Percentiles rank a stretch among this genome's conserved stretches.
Evolutionary conservation across 2,329 filamentous ascomycete species (phyloP).

Genomic region (Boeremia exigua): DNA sequence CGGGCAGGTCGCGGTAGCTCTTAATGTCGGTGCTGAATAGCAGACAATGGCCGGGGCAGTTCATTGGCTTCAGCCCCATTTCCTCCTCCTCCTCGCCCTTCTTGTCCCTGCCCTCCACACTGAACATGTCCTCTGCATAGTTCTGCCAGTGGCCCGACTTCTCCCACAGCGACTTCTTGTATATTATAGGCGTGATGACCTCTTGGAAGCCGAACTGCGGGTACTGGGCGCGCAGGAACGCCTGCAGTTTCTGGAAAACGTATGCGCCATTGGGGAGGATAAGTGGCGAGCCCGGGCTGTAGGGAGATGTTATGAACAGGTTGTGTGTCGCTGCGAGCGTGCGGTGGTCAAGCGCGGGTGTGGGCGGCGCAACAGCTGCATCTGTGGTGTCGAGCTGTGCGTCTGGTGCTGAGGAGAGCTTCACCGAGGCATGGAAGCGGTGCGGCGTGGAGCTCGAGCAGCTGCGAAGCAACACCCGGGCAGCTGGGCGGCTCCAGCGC

Average conservation of each 20-base stretch:
- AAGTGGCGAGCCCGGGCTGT: constrained; percentile 85
- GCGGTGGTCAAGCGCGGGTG: constrained; percentile 57
- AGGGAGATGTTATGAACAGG: constrained; percentile 78
- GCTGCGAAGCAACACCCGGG: constrained; percentile 14
- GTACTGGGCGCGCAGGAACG: constrained; percentile 84
- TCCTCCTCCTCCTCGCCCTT: constrained; percentile 67
- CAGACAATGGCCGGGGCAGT: constrained; percentile 87
- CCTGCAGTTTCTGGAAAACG: constrained; percentile 82
- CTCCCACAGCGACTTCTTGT: constrained; percentile 87
- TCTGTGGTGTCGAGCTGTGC: constrained; percentile 37
- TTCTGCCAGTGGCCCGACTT: constrained; percentile 87
- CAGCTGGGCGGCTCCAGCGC: constrained; percentile 17
- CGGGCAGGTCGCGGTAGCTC: constrained; percentile 80
- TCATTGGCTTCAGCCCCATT: constrained; percentile 91
- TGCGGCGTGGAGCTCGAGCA: constrained; percentile 47
- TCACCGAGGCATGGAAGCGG: constrained; percentile 32
- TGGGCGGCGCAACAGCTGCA: constrained; percentile 42
- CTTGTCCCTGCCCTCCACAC: constrained; percentile 67
- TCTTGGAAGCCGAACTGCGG: constrained; percentile 85
- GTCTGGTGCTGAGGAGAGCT: constrained; percentile 23
- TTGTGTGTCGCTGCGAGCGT: constrained; percentile 64
- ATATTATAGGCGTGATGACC: constrained; percentile 88
- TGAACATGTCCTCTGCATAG: constrained; percentile 92
- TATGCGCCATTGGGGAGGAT: constrained; percentile 82
- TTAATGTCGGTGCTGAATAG: constrained; percentile 76